Evolutionary conservation across 495 filamentous ascomycete species (phyloP), one percentile per base, ranked within the genome.

Genomic region (Pyrenula aspistea): DNA sequence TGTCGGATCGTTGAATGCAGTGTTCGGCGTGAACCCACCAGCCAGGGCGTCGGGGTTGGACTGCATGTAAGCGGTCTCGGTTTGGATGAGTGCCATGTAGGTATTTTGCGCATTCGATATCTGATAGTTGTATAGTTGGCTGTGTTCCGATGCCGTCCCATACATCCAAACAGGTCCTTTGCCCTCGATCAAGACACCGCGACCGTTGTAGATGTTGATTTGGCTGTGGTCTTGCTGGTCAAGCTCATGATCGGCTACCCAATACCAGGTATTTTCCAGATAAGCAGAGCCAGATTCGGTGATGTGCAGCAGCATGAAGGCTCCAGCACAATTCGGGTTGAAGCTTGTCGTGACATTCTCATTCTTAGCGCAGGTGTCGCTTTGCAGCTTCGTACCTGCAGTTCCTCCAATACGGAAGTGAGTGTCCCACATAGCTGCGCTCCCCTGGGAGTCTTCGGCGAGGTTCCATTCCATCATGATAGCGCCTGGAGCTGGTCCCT

Each of bases 381-480:
- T 83, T 67, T 95, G 88, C 12, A 96, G 75, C 52, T 83, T 66
- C 2, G 91, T 95, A 51, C 91, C 91, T 2, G 85, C 83, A 22
- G 85, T 81, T 10, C 92, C 92, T 55, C 91, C 85, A 22, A 86
- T 74, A 57, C 92, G 89, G 69, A 89, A 84, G 70, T 96, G 92
- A 10, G 91, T 86, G 65, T 97, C 92, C 90, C 90, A 97, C 73
- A 96, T 81, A 36, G 81, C 91, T 4, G 79, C 79, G 0, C 85
- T 81, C 56, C 88, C 91, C 50, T 86, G 83, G 8, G 74, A 70
- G 2, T 74, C 66, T 21, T 78, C 80, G 8, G 78, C 84, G 3
- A 96, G 65, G 72, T 97, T 96, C 90, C 91, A 97, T 64, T 97
- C 78, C 67, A 96, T 80, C 51, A 97, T 73, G 62, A 95, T 87